Evolutionary conservation across 345 rosid species (phyloP), one percentile per base, ranked within the genome.

Genomic region (Draba incana): DNA sequence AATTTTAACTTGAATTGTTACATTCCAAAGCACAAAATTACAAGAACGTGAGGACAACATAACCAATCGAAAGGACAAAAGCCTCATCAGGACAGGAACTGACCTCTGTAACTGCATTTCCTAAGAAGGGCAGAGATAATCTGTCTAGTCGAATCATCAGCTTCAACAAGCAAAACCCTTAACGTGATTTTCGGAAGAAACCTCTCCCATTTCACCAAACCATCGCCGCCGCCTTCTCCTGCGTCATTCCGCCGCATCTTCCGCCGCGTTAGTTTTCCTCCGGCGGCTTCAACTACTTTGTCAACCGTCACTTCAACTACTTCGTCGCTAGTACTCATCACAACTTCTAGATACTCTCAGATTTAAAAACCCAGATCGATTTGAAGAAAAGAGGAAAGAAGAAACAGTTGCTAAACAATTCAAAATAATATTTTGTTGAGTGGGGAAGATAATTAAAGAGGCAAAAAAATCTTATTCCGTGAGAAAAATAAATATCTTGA

Each of bases 121-220:
- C 89, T 79, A 28, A 94, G 91, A 45, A 94, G 90, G 57, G 95
- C 96, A 43, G 93, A 48, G 12, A 94, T 75, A 47, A 94, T 89
- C 79, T 94, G 97, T 56, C 99, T 79, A 8, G 99, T 94, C 0
- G 95, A 94, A 77, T 91, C 99, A 64, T 94, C 99, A 24, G 96
- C 89, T 80, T 94, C 99, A 3, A 91, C 93, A 2, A 94, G 81
- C 81, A 94, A 75, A 16, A 94, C 95, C 55, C 90, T 83, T 11
- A 91, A 78, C 1, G 75, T 82, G 74, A 89, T 86, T 66, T 64
- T 83, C 0, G 92, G 93, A 44, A 94, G 79, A 70, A 91, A 83
- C 66, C 69, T 83, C 78, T 82, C 95, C 96, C 95, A 83, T 75
- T 75, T 83, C 61, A 80, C 80, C 60, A 79, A 37, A 3, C 84